Base-by-base conservation (phyloP, 768 basidiomycete genomes). In the Kondoa subrosea region DNA sequence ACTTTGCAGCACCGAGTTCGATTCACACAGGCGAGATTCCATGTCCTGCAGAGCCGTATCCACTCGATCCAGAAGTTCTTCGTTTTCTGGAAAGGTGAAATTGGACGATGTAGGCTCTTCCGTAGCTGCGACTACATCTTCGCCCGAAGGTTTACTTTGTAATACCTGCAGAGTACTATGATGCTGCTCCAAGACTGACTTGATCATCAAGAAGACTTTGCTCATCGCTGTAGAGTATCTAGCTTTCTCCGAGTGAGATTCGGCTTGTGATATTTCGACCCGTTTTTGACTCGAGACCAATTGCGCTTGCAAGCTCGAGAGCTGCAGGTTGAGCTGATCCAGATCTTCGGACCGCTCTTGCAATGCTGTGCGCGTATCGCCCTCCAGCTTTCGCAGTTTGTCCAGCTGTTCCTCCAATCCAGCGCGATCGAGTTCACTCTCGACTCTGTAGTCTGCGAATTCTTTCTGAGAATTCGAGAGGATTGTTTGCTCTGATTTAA, bases 331-430 rank as follows among this genome's bases (percentile, higher is more conserved):
- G 40, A 50, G 40, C 40, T 50, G 40, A 50, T 50, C 40, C 40
- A 50, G 40, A 50, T 50, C 40, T 21, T 50, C 21, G 12, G 40
- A 50, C 40, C 40, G 40, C 40, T 50, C 40, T 50, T 50, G 40
- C 12, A 8, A 50, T 50, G 8, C 40, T 50, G 8, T 21, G 8
- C 40, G 8, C 8, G 40, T 21, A 21, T 50, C 40, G 21, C 40
- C 21, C 21, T 50, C 40, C 12, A 50, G 40, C 21, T 50, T 33
- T 32, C 61, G 61, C 27, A 63, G n/a, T 33, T 32, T 3, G 29
- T 63, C 61, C 3, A 63, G 27, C 29, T 63, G 61, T n/a, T 63
- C 29, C 8, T 63, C 61, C 15, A 63, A n/a, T 3, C 61, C 61
- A 17, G 61, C 61, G 14, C 30, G 15, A 32, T 63, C 61, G 29